Percentiles rank a stretch among this genome's conserved stretches.
Conservation (phyloP, 2,329 filamentous ascomycete genomes). For the Pseudogymnoascus sp. region DNA sequence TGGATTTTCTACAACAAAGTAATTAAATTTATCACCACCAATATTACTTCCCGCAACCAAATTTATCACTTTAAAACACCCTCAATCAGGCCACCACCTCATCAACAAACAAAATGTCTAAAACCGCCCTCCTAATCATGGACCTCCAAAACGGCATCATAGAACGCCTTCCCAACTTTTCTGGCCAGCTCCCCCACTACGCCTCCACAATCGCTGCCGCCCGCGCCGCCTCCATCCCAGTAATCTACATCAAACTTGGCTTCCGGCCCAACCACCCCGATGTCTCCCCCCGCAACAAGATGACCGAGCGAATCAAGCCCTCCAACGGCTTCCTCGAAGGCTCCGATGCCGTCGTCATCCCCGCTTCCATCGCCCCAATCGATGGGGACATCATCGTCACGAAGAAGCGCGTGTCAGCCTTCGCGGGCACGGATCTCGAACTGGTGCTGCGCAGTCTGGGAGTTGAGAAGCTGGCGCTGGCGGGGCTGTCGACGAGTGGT, state of each 20-base stretch:
- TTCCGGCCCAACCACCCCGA: constrained; percentile 30
- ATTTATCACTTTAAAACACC: neutral
- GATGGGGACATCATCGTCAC: constrained; percentile 27
- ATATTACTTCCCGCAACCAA: neutral
- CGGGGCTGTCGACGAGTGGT: constrained; percentile 30
- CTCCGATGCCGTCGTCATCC: constrained; percentile 19
- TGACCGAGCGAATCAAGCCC: constrained; percentile 16
- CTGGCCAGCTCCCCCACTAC: constrained; percentile 20
- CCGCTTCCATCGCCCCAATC: constrained; percentile 16
- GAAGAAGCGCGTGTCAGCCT: constrained; percentile 32
- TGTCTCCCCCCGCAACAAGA: constrained; percentile 22
- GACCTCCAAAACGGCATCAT: constrained; percentile 30
- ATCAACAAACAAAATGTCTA: constrained; percentile 4
- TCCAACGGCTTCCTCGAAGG: constrained; percentile 23
- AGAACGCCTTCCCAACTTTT: constrained; percentile 17
- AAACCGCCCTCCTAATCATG: constrained; percentile 30
- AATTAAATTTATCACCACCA: neutral
- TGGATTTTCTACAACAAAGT: neutral
- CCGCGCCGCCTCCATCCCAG: constrained; percentile 16
- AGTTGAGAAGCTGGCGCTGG: constrained; percentile 27
- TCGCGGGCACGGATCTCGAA: constrained; percentile 30
- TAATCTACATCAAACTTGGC: constrained; percentile 29
- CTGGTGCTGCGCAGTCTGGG: constrained; percentile 27
- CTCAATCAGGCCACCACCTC: neutral
- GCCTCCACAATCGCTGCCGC: constrained; percentile 22